Conservation (phyloP, 108 stramenopile genomes). For the Nannochloropsis oceanica region DNA sequence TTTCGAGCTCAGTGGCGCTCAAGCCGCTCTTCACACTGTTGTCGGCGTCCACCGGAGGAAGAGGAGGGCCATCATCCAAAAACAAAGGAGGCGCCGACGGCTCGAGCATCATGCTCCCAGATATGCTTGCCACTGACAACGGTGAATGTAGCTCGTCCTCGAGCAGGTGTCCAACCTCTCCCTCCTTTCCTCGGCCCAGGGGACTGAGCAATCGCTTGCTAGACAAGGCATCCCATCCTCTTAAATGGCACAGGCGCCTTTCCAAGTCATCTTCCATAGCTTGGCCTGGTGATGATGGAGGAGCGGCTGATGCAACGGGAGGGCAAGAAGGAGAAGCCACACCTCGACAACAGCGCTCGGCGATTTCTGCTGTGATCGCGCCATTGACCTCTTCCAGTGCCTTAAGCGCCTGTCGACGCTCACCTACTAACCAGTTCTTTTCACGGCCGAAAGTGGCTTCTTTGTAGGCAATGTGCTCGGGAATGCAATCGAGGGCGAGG, state of each 20-base stretch:
- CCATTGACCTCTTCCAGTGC: background rate
- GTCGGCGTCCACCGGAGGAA: background rate
- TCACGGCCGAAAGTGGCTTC: background rate
- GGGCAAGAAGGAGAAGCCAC: background rate
- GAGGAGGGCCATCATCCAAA: background rate
- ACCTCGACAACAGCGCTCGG: background rate
- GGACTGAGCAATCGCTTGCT: background rate
- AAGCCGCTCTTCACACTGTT: background rate
- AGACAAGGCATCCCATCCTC: background rate
- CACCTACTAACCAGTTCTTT: background rate
- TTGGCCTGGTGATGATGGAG: background rate
- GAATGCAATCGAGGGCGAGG: conserved; percentile 13
- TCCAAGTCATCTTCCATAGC: background rate
- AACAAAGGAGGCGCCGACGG: background rate
- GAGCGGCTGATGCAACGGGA: background rate
- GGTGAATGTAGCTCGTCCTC: background rate
- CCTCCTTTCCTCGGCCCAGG: background rate
- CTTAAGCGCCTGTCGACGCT: background rate
- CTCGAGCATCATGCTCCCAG: background rate
- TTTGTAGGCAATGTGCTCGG: conserved; percentile 11
- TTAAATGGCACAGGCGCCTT: background rate
- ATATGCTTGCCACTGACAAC: background rate
- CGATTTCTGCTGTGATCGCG: background rate
- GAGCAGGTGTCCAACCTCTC: background rate
- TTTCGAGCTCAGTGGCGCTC: background rate